Evolutionary conservation across 805 yeast species (phyloP).

Genomic region (Metschnikowia chrysomelidarum): DNA sequence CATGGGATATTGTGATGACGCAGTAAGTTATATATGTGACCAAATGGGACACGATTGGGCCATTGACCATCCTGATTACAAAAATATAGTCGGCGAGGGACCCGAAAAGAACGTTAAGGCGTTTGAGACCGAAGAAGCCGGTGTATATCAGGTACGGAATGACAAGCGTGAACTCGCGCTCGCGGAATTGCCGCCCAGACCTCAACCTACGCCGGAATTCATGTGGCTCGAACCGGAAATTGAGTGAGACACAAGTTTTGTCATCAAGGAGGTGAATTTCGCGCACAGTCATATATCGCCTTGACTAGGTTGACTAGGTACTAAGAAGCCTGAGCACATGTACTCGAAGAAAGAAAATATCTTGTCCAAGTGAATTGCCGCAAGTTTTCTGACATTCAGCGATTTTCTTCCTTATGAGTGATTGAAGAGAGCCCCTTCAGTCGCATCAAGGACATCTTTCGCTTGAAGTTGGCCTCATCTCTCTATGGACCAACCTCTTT

Average conservation of each 20-base stretch:
- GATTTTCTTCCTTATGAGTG: too few species aligned
- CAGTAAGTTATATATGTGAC: constrained; percentile 55
- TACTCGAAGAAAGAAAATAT: too few species aligned
- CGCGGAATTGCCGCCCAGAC: constrained; percentile 1
- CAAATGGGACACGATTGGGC: constrained; percentile 32
- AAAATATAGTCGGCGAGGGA: constrained; percentile 14
- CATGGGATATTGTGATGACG: constrained; percentile 82
- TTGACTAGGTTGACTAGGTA: too few species aligned
- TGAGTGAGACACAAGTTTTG: not conserved
- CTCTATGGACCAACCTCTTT: too few species aligned
- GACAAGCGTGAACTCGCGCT: constrained; percentile 5
- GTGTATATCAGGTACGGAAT: constrained; percentile 8
- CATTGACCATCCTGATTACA: constrained; percentile 30
- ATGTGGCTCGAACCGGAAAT: constrained; percentile 17
- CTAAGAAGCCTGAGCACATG: too few species aligned
- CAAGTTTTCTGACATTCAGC: too few species aligned
- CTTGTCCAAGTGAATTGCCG: too few species aligned
- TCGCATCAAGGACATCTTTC: too few species aligned
- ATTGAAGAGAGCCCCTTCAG: too few species aligned
- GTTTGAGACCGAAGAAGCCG: constrained; percentile 4
- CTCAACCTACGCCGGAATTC: constrained; percentile 15
- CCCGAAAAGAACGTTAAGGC: constrained; percentile 4
- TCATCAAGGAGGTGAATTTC: not conserved
- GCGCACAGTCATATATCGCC: too few species aligned
- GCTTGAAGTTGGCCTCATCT: too few species aligned